Evolutionary conservation across 805 yeast genomes (phyloP), one percentile per base, ranked within the genome.

Genomic region (Metahyphopichia silvanorum): DNA sequence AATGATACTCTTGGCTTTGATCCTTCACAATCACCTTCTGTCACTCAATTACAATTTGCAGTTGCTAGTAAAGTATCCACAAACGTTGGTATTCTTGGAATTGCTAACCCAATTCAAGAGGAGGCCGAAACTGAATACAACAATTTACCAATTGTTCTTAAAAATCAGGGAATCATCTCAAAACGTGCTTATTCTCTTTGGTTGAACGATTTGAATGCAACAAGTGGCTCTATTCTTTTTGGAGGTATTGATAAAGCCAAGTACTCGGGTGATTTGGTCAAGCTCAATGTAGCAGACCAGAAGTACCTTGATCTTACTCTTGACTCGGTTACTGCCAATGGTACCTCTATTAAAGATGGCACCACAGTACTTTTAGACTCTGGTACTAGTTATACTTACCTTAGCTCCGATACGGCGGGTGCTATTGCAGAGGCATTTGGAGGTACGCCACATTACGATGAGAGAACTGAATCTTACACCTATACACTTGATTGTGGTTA

Each of bases 131-230:
- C 14, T 17, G 13, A 38, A 19, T 66, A 66, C 40, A 43, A 46
- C 33, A 66, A 63, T 38, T 40, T 63, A 17, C 72, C 72, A 5
- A 37, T 41, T 18, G 43, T 49, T 12, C 50, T 66, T 47, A 56
- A 55, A 36, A 37, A 46, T 3, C 51, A 51, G 30, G 71, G 72
- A 4, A 35, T 42, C 31, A 63, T 61, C 42, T 40, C 56, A 22
- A 60, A 57, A 37, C 42, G 40, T 27, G 61, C 63, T 21, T 66
- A 65, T 44, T 60, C 67, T 11, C 53, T 66, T 32, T 64, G 53
- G 44, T 56, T 66, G 49, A 43, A 51, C 31, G 30, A 44, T 1
- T 32, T 36, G 3, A 44, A 41, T 25, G 57, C 46, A 12, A 25
- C 33, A 9, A 30, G 41, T 9, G 68, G 68, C 7, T 27, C 46